A percentile compares a stretch with the other conserved stretches of the same genome.
Evolutionary conservation across 352 stramenopile species (phyloP).

Genomic region (Globisporangium recalcitrans): DNA sequence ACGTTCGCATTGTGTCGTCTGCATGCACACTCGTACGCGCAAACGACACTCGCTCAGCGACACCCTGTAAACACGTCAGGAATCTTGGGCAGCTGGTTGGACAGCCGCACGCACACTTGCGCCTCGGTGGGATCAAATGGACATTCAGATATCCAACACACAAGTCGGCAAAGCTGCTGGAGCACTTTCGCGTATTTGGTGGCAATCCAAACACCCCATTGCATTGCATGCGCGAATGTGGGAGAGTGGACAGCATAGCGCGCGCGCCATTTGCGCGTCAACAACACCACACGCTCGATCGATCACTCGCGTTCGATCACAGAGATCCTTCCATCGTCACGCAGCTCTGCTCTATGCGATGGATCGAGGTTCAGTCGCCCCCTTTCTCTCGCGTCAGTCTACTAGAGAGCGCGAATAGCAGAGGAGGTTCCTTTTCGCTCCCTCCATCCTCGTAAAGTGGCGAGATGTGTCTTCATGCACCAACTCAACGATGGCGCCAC

Average conservation of each 20-base stretch:
- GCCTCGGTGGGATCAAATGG: neutral
- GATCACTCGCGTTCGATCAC: neutral
- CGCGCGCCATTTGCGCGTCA: neutral
- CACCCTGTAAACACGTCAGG: neutral
- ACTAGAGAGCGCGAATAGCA: neutral
- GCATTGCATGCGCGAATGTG: too few relatives aligned
- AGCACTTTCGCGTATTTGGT: neutral
- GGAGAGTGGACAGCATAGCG: too few relatives aligned
- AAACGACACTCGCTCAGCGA: neutral
- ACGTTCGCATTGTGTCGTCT: neutral
- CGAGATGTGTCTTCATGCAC: too few relatives aligned
- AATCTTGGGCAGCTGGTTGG: neutral
- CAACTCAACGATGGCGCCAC: too few relatives aligned
- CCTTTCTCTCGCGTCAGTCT: neutral
- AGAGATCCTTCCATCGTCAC: neutral
- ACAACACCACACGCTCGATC: neutral
- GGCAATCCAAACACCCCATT: neutral
- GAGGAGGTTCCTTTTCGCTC: neutral
- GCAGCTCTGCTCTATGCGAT: neutral
- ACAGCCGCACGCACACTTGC: too few relatives aligned
- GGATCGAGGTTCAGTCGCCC: neutral
- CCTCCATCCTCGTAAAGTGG: neutral
- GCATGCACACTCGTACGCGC: neutral
- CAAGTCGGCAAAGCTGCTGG: neutral
- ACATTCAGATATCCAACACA: neutral